These are phyloP conservation scores for Sporothrix humicola DNA, from an alignment of 2,329 filamentous ascomycete species.

Conservation along the genomic window DNA sequence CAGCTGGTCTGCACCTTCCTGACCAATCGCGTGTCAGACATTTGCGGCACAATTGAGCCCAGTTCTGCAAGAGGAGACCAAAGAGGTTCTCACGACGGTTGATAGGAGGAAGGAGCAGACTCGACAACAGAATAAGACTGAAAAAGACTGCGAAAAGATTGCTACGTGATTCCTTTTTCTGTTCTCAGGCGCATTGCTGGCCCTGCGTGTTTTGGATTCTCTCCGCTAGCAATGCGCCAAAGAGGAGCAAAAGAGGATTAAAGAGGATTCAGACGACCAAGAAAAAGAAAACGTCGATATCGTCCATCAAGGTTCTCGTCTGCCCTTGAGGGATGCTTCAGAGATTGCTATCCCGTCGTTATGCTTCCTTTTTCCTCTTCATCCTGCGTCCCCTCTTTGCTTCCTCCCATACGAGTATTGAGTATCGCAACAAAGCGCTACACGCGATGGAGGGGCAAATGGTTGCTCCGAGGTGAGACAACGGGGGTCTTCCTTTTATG, in stretches of 20 bases:
- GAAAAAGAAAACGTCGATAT: no score
- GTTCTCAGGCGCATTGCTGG: neutral
- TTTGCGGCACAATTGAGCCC: slow-evolving; percentile 11
- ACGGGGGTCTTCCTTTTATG: slow-evolving; percentile 1
- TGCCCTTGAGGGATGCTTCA: neutral
- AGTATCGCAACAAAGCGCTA: neutral
- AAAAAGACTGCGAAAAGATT: neutral
- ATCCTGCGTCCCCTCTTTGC: neutral
- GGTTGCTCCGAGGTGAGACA: neutral
- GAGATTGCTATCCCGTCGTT: neutral
- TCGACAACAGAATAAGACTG: neutral
- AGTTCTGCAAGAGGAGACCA: slow-evolving; percentile 7
- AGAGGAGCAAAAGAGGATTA: neutral
- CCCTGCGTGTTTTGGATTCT: neutral
- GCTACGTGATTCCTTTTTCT: neutral
- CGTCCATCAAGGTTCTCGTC: slow-evolving; percentile 26
- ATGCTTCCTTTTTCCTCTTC: neutral
- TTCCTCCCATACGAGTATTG: neutral
- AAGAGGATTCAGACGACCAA: slow-evolving; percentile 27
- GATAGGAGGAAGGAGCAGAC: slow-evolving; percentile 1
- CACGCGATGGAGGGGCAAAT: slow-evolving; percentile 11
- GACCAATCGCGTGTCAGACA: slow-evolving; percentile 32
- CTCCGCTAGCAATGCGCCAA: slow-evolving; percentile 8
- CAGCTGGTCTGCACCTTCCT: neutral
- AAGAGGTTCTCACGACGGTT: slow-evolving; percentile 32